These are phyloP conservation scores for Gnetum montanum DNA, from an alignment of 75 land plant species.

Conservation along the genomic window DNA sequence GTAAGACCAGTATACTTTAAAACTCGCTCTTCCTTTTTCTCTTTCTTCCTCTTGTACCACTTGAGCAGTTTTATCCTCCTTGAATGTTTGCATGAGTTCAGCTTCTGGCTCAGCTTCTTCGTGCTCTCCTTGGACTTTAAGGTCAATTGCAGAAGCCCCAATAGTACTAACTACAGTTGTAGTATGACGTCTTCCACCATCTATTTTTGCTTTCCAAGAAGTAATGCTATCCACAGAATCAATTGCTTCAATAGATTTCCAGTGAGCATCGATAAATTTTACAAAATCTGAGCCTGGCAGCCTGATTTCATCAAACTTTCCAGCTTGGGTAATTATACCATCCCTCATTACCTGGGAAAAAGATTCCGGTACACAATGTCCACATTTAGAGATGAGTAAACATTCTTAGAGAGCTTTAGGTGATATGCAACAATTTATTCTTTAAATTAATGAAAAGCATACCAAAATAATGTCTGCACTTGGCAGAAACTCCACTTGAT, in stretches of 20 bases:
- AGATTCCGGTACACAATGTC: no score
- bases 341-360: conserved; percentile 54
- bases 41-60: conserved; percentile 46
- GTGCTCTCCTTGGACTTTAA: background rate
- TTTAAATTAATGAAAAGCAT: background rate
- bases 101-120: conserved; percentile 21
- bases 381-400: no score
- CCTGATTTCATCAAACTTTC: conserved; percentile 45
- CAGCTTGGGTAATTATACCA: conserved; percentile 44
- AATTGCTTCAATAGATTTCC: conserved; percentile 20
- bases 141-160: background rate
- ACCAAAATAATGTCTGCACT: conserved; percentile 14
- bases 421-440: background rate
- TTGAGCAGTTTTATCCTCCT: conserved; percentile 5
- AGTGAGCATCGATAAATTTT: conserved; percentile 44
- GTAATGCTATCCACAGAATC: conserved; percentile 13
- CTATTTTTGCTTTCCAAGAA: background rate
- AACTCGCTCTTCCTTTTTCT: conserved; percentile 53
- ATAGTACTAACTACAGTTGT: no score
- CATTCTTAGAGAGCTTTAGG: no score
- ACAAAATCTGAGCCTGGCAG: conserved; percentile 27
- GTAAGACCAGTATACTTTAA: conserved; percentile 49
- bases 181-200: no score
- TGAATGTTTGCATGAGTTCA: conserved; percentile 2
- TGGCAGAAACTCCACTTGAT: conserved; percentile 66